Base-by-base conservation (phyloP, 2,329 filamentous ascomycete species). In the Trichophyton equinum region DNA sequence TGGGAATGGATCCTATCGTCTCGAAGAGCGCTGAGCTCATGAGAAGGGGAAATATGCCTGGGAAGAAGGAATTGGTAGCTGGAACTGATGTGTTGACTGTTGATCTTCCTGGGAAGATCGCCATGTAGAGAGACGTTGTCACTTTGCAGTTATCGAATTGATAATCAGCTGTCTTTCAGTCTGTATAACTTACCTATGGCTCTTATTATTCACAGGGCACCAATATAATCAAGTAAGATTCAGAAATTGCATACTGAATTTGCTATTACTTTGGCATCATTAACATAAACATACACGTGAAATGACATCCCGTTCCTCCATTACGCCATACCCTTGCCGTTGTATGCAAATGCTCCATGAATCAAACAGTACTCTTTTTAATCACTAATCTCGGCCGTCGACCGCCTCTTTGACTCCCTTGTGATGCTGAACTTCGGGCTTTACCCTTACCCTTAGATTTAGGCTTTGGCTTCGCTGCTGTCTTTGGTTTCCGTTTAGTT, bases 1-100 rank as follows among this genome's bases (percentile, higher is more conserved):
- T 96, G 90, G 86, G 87, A 65, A 85, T 84, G 76, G 94, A 99
- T 72, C 94, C 94, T 0, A 82, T 88, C 61, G 91, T 96, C 87
- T 76, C 77, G 1, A 89, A 96, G 76, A 82, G 82, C 58, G 87
- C 88, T 1, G 89, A 95, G 78, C 76, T 97, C 75, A 95, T 97
- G 89, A 81, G 86, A 63, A 78, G 84, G 65, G 84, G 84, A 42
- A 88, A 84, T 74, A 96, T 97, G 91, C 86, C 88, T 1, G 80
- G 77, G 60, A 96, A 95, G 83, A 84, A 77, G 64, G 82, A 95
- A 70, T 75, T 97, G 56, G 74, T 86, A 70, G 80, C 61, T n/a
- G 76, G 75, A 3, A 66, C 74, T 56, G 76, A 79, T 72, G 65
- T 77, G 40, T 67, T 78, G 65, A 62, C 57, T 36, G 33, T 64